Evolutionary conservation across 2,329 filamentous ascomycete genomes (phyloP), one percentile per base, ranked within the genome.

Genomic region (Chrysoporthe austroafricana): DNA sequence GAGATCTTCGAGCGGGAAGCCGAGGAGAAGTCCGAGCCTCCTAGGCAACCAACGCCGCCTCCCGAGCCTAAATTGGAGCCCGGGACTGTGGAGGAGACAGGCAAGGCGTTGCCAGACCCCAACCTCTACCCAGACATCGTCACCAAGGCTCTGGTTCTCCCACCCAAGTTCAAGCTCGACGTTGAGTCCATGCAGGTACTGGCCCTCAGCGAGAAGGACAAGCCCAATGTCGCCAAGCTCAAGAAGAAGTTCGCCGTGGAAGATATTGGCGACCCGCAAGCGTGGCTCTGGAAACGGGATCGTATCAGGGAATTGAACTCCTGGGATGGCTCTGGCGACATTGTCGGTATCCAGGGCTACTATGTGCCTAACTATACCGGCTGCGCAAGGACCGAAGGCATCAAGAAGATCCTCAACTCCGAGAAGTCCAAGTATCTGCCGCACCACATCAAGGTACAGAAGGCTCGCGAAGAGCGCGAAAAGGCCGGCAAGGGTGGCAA

Each of bases 371-470:
- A 97, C 72, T 70, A 85, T 0, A 93, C 93, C 11, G 96, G 96
- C 44, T 92, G 89, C 73, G 96, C 96, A 66, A 88, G 96, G 66
- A 97, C 96, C 0, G 94, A 99, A 80, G 94, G 94, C 39, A 90
- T 94, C 74, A 95, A 96, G 83, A 97, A 95, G 83, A 98, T 99
- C 66, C 86, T 97, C 70, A 96, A 99, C 77, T 93, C 93, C 0
- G 96, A 99, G 78, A 99, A 99, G 82, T 97, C 94, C 39, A 97
- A 97, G 77, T 99, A 99, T 76, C 86, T 99, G 8, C 96, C 96
- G 52, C 96, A 99, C 83, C 94, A 97, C 72, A 96, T 99, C 81
- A 97, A 96, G 76, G 93, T 99, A 26, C 92, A 96, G 78, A 96
- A 91, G 80, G 93, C 91, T 34, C 89, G 94, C 63, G 94, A 97